Evolutionary conservation across 164 flowering plant species (phyloP).

Genomic region (Cinnamomum chago): DNA sequence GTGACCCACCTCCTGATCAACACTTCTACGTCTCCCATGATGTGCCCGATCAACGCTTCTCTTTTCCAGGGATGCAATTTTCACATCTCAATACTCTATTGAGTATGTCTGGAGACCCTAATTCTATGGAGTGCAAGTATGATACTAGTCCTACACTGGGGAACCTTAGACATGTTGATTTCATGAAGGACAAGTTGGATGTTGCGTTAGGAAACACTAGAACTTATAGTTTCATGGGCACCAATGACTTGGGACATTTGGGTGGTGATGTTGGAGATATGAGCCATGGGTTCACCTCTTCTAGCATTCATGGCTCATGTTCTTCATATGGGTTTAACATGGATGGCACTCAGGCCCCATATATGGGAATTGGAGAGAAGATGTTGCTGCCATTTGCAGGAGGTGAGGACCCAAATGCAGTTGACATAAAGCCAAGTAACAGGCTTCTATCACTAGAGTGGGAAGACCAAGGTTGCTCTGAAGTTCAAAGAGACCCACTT

Average conservation of each 20-base stretch:
- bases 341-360: conserved; percentile 10
- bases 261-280: conserved; percentile 1
- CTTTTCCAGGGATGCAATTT: conserved; percentile 34
- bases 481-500: conserved; percentile 35
- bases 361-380: conserved; percentile 17
- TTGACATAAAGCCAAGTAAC: conserved; percentile 45
- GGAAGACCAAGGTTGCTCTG: conserved; percentile 58
- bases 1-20: conserved; percentile 18
- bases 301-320: conserved; percentile 26
- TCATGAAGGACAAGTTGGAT: conserved; percentile 14
- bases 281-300: conserved; percentile 22
- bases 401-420: conserved; percentile 13
- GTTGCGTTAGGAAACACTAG: conserved; percentile 28
- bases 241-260: conserved; percentile 3
- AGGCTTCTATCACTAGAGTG: conserved; percentile 57
- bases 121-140: conserved; percentile 13
- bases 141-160: conserved; percentile 11
- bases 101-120: conserved; percentile 15
- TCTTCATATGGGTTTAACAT: conserved; percentile 4
- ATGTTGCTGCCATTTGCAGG: conserved; percentile 27
- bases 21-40: conserved; percentile 14
- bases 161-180: conserved; percentile 32
- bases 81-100: conserved; percentile 33
- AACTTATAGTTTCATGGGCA: conserved; percentile 39
- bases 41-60: conserved; percentile 45